Percentiles rank a stretch among this genome's conserved stretches.
Evolutionary conservation across 495 filamentous ascomycete species (phyloP).

Genomic region (Hyaloscypha finlandica): DNA sequence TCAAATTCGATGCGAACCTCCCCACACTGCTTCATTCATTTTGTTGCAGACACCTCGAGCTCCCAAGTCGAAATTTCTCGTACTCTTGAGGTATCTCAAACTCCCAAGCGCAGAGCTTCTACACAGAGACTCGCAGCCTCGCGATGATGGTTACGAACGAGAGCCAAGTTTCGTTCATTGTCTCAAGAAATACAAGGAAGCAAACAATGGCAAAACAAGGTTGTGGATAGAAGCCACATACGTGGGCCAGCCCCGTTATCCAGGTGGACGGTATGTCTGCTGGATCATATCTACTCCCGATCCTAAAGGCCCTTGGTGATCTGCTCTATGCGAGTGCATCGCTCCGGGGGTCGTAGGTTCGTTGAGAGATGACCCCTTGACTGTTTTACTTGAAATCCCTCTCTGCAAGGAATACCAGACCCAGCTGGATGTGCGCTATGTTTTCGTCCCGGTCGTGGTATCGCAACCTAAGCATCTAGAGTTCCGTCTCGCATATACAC

Average conservation of each 20-base stretch:
- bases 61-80: background rate
- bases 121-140: background rate
- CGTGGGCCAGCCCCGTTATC: background rate
- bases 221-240: background rate
- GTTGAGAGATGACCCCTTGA: too few species aligned
- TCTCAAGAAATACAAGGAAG: background rate
- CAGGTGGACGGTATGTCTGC: background rate
- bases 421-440: too few species aligned
- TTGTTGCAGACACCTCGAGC: background rate
- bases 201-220: background rate
- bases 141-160: background rate
- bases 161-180: background rate
- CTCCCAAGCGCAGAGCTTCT: too few species aligned
- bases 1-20: background rate
- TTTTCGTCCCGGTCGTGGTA: too few species aligned
- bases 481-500: too few species aligned
- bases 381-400: too few species aligned
- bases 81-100: background rate
- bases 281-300: background rate
- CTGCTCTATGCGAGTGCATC: too few species aligned
- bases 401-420: too few species aligned
- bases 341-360: too few species aligned
- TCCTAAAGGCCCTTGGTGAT: too few species aligned
- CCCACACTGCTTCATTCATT: background rate
- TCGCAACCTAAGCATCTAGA: too few species aligned